Base-by-base conservation (phyloP, 2,329 filamentous ascomycete genomes). In the Rutstroemia sp. region DNA sequence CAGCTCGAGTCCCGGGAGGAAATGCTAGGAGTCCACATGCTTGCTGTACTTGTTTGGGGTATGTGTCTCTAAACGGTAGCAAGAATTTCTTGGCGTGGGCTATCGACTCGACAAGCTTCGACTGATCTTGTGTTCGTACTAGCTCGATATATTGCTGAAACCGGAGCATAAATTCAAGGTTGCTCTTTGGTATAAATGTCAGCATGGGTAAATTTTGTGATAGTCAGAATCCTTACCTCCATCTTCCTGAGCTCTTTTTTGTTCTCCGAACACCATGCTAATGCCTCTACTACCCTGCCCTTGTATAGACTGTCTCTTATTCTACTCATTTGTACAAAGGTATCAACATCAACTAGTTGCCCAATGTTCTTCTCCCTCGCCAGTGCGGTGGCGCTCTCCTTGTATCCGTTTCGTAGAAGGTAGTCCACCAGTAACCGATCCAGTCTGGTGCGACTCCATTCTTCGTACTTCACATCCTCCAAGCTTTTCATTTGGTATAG, bases 81-180 rank as follows among this genome's bases (percentile, higher is more conserved):
- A 99, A 79, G 70, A 89, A 87, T 70, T 89, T 95, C 68, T 84
- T 87, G 25, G 91, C 91, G 73, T 97, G 89, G 23, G 78, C 71
- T 60, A 91, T 87, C 12, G 92, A 91, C 61, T 96, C 91, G 48
- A 84, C 73, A 46, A 88, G 76, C 67, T 87, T 90, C 6, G 74
- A 69, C 23, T 79, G 76, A 4, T 84, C 77, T 54, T 81, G 81
- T 41, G 78, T 82, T 58, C 92, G 80, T 58, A 95, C 83, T 59
- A 97, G 78, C 72, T 97, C 94, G 65, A 97, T 92, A 70, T 92
- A 97, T 70, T 97, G 92, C 71, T 99, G 94, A 65, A 95, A 79
- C 12, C 94, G 86, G 45, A 99, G 80, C 77, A 95, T 89, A 68
- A 96, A 95, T 71, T 99, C 94, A 16, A 99, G 80, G 63, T 87